These are phyloP conservation scores for Cutaneotrichosporon dermatis DNA, from an alignment of 1,284 basidiomycete species.

Conservation along the genomic window DNA sequence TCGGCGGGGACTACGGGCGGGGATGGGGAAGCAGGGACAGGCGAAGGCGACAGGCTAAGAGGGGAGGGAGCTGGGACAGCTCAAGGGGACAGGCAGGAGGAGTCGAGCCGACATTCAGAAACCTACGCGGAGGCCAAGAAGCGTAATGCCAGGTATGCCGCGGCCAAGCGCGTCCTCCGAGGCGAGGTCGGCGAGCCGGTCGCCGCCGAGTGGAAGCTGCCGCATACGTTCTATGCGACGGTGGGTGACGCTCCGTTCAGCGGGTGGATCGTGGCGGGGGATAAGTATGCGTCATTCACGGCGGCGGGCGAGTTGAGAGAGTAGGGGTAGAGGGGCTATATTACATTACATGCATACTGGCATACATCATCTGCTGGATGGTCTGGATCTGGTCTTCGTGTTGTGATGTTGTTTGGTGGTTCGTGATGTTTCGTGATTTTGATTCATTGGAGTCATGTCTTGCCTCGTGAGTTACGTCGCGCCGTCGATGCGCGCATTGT, in stretches of 20 bases:
- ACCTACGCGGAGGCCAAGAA: conserved; percentile 51
- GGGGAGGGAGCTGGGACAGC: too few relatives aligned
- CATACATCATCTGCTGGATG: background rate
- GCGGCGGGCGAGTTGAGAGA: background rate
- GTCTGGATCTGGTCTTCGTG: background rate
- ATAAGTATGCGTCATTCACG: conserved; percentile 55
- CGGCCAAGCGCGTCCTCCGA: conserved; percentile 53
- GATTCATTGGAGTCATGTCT: too few relatives aligned
- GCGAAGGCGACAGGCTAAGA: too few relatives aligned
- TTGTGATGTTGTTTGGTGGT: background rate
- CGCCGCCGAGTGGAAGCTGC: conserved; percentile 8
- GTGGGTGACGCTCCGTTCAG: conserved; percentile 50
- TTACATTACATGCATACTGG: background rate
- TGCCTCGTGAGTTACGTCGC: too few relatives aligned
- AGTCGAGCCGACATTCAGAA: background rate
- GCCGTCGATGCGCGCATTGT: too few relatives aligned
- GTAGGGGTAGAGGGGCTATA: background rate
- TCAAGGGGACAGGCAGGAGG: too few relatives aligned
- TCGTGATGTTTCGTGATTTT: too few relatives aligned
- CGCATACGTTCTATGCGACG: conserved; percentile 11
- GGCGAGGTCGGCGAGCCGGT: conserved; percentile 37
- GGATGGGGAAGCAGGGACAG: too few relatives aligned
- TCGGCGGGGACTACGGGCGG: too few relatives aligned
- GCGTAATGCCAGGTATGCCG: conserved; percentile 50
- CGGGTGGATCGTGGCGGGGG: conserved; percentile 61